Evolutionary conservation across 2,329 filamentous ascomycete species (phyloP).

Genomic region (Fusarium proliferatum): DNA sequence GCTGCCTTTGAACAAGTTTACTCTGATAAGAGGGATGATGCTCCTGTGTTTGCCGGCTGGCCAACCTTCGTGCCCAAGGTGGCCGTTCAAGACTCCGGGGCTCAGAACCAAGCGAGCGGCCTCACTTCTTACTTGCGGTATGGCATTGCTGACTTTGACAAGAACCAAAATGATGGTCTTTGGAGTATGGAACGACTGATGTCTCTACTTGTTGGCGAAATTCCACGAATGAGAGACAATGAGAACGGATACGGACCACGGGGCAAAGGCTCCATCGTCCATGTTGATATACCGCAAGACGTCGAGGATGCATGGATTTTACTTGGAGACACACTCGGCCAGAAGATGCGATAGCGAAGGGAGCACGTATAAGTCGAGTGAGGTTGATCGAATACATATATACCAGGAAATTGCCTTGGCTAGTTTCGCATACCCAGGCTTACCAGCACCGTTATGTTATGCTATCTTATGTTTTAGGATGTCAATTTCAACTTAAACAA

Average conservation of each 20-base stretch:
- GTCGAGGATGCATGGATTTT: conserved; percentile 27
- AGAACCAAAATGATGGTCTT: background rate
- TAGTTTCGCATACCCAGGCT: background rate
- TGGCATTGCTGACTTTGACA: background rate
- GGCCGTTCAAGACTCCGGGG: background rate
- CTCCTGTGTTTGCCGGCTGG: conserved; percentile 24
- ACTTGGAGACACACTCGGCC: conserved; percentile 6
- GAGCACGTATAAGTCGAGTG: background rate
- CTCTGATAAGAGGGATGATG: background rate
- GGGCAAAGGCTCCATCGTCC: conserved; percentile 34
- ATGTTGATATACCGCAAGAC: conserved; percentile 23
- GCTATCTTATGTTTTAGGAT: background rate
- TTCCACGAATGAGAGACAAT: conserved; percentile 39
- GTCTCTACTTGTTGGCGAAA: conserved; percentile 36
- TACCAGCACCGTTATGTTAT: background rate
- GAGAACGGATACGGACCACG: conserved; percentile 34
- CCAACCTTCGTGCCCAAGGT: conserved; percentile 35
- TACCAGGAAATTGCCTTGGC: background rate
- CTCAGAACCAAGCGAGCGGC: background rate
- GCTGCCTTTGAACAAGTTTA: conserved; percentile 34
- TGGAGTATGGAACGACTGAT: conserved; percentile 37
- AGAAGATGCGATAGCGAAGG: conserved; percentile 1
- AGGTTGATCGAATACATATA: background rate
- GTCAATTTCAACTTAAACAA: background rate
- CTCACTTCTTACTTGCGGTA: conserved; percentile 17